Evolutionary conservation across 163 green algal genomes (phyloP), one percentile per base, ranked within the genome.

Genomic region (Prototheca wickerhamii): DNA sequence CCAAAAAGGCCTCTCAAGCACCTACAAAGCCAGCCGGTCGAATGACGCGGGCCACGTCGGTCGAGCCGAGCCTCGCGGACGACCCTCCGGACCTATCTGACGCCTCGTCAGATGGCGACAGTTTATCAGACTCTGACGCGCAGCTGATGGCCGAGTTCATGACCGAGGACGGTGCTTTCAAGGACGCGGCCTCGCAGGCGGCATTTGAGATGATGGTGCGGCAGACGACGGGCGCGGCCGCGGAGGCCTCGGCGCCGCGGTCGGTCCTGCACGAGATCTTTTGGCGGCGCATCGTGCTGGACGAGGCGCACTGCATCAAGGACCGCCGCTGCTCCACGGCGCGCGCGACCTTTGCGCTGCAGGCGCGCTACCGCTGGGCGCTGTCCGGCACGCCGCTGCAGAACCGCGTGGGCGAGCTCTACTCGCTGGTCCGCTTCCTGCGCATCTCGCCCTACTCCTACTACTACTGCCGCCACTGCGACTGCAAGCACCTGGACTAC

Each of bases 341-440:
- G 10, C 84, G 93, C 62, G 84, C 88, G 1, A 86, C 94, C 6
- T 96, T 95, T 73, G 83, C 78, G 28, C 83, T 98, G 25, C 55
- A 75, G 28, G 69, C 63, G 61, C 62, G 79, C 49, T 90, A 84
- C 73, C 86, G 85, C 62, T 94, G 91, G 91, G 86, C 84, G 0
- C 80, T 98, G 4, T 49, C 15, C 15, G 65, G 60, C 21, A 73
- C 65, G 6, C 62, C 71, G 4, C 61, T 78, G 25, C 70, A 98
- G 81, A 98, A 98, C 80, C 79, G 91, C 17, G 90, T 98, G 58
- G 78, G 81, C 8, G 91, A 98, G 87, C 84, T 98, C n/a, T 97
- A 97, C 84, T 86, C 69, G 43, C 80, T 92, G 57, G 80, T 96
- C 52, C 79, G 89, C 56, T 95, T 95, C 79, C 72, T 98, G 55